phyloP scores from a whole-genome alignment of 2,329 filamentous ascomycete species.

The Lojkania enalia region DNA sequence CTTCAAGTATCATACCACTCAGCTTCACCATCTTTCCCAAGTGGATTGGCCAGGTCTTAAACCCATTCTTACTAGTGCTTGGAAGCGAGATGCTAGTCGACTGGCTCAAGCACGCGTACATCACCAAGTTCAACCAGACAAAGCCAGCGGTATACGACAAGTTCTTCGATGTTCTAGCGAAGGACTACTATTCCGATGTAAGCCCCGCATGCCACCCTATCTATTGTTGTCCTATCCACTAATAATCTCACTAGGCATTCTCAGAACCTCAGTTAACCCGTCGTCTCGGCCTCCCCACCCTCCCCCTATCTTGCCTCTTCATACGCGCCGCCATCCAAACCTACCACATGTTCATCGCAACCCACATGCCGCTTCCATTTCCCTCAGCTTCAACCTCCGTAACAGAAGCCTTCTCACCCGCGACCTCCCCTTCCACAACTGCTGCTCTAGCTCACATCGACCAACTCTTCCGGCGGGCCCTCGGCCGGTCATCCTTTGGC shows the following conservation, averaged over 20 bases:
- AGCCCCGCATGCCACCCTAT: slow-evolving; percentile 35
- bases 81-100: slow-evolving; percentile 97
- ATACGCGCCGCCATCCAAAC: slow-evolving; percentile 93
- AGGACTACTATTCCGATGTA: slow-evolving; percentile 96
- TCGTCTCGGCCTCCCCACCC: slow-evolving; percentile 84
- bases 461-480: slow-evolving; percentile 72
- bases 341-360: slow-evolving; percentile 96
- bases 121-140: slow-evolving; percentile 98
- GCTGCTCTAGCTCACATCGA: slow-evolving; percentile 81
- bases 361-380: slow-evolving; percentile 76
- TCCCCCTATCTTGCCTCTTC: slow-evolving; percentile 92
- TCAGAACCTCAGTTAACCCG: slow-evolving; percentile 87
- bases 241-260: slow-evolving; percentile 66
- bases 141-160: slow-evolving; percentile 86
- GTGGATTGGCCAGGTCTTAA: slow-evolving; percentile 86
- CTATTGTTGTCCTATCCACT: slow-evolving; percentile 11
- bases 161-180: slow-evolving; percentile 90
- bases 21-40: slow-evolving; percentile 88
- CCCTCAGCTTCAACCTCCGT: slow-evolving; percentile 68
- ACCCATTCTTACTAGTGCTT: slow-evolving; percentile 90
- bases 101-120: slow-evolving; percentile 95
- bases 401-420: slow-evolving; percentile 53
- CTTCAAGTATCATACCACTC: slow-evolving; percentile 77
- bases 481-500: slow-evolving; percentile 73
- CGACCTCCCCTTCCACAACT: slow-evolving; percentile 65